Base-by-base conservation (phyloP, 2,329 filamentous ascomycete genomes). In the Hortaea sp. region DNA sequence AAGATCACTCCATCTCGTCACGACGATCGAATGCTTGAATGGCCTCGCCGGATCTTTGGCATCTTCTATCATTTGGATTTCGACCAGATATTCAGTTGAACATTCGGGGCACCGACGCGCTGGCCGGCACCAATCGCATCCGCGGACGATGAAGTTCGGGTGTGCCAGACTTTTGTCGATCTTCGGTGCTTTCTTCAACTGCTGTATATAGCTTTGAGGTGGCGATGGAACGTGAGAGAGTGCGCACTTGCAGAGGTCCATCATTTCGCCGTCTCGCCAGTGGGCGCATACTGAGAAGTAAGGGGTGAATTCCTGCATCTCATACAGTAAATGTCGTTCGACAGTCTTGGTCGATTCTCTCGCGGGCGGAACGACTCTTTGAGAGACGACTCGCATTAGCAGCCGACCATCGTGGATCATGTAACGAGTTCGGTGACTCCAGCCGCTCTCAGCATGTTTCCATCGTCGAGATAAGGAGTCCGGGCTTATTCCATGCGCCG, bases 231-330 rank as follows among this genome's bases (percentile, higher is more conserved):
- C 72, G 52, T 82, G 78, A 7, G 63, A 65, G 7, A 82, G 63
- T 3, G 77, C 77, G 57, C 78, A 82, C 63, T 82, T 82, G 53
- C 76, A 78, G 31, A 76, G 64, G 11, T 73, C 68, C 67, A 79
- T 80, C 11, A 82, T 64, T 32, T 78, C 67, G 12, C 78, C 78
- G 50, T 81, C 75, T 12, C 72, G 69, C 78, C 78, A 82, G 58
- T 82, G 78, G 1, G 75, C 69, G 53, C 78, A 82, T 1, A 72
- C 74, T 7, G 75, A 78, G 62, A 82, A 82, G 58, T 76, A 82
- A 0, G 78, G 78, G 44, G 68, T 73, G 61, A 79, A 81, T 54
- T 81, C 77, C 43, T 77, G 73, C 47, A 75, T 70, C 29, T 71
- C 76, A 62, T 77, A 81, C 1, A 82, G 68, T 2, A 82, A 66